Base-by-base conservation (phyloP, 352 stramenopile genomes). In the Phytophthora fragariae region DNA sequence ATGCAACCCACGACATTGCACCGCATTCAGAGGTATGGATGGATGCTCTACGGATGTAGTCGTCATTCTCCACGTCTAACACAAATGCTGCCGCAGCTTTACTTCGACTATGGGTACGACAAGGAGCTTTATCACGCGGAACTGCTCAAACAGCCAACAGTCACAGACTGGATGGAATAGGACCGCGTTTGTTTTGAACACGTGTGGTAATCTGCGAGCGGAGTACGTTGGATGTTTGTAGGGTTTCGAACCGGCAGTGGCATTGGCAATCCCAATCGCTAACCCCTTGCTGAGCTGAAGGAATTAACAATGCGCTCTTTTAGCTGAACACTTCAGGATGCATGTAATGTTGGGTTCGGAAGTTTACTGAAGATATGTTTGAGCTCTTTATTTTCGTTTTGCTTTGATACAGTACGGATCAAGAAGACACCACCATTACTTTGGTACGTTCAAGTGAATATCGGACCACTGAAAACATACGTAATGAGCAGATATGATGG, bases 1-100 rank as follows among this genome's bases (percentile, higher is more conserved):
- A 94, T 83, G 96, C 97, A 15, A 80, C 88, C 5, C 76, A 90
- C 46, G 88, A 98, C 69, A 97, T 99, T 73, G 77, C 86, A 44
- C 75, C 91, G 3, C 84, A 98, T 66, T 88, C 92, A 1, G 91
- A 97, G 88, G 85, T 96, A 65, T 10, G 73, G 39, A 21, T 62
- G 5, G 9, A 29, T n/a, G 14, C 41, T 19, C 41, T 19, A 11
- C 5, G 37, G 11, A 17, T 44, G 3, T 44, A 44, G 37, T 29
- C 15, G n/a, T 35, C 21, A 17, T 29, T 62, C 53, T 31, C 12
- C 19, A 46, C 63, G 8, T 49, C 41, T 49, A 49, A 49, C 10
- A 14, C 4, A 19, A 10, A 19, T 62, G 35, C 6, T 27, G 47
- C 12, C 55, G 8, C n/a, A 97, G 91, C 85, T 97, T 60, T 93